Base-by-base conservation (phyloP, 1,139 yeast genomes). In the Insectozyma bohioensis region DNA sequence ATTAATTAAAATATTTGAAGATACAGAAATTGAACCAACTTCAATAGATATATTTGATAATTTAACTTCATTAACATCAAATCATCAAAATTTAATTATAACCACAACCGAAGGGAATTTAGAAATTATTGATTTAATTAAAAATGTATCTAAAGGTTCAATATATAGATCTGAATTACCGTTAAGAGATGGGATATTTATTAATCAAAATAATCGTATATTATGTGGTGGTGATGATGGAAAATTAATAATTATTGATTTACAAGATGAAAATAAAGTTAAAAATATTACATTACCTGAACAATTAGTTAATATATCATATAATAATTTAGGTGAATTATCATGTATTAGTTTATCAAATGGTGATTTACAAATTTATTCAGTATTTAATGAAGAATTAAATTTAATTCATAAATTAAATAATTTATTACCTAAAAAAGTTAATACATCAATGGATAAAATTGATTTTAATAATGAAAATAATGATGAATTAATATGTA, bases 161-260 rank as follows among this genome's bases (percentile, higher is more conserved):
- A 46, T 70, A 4, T 61, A 54, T 41, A 52, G 77, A 24, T 63
- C 77, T 2, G 72, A 84, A 13, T 61, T 85, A 26, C 85, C 95
- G 0, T 54, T 88, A 24, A 69, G 94, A 42, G 85, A 78, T 41
- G 67, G 80, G 4, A 62, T 62, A 12, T 78, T 84, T 52, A 77
- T 85, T 28, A 85, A 83, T 40, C 84, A 79, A 40, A 95, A 90
- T 0, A 68, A 75, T 31, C 71, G 84, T 60, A 63, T 78, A 3
- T 75, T 85, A 1, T 72, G 80, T 35, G 92, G 87, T 18, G 94
- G 95, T 34, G 94, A 86, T 48, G 94, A 85, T 41, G 71, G 75
- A 33, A 76, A 78, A 40, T 64, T 85, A 35, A 65, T 69, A 7
- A 49, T 86, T 2, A 61, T 85, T 3, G 80, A 77, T 40, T 48